Evolutionary conservation across 1,139 yeast species (phyloP), one percentile per base, ranked within the genome.

Genomic region (Kodamaea sp.): DNA sequence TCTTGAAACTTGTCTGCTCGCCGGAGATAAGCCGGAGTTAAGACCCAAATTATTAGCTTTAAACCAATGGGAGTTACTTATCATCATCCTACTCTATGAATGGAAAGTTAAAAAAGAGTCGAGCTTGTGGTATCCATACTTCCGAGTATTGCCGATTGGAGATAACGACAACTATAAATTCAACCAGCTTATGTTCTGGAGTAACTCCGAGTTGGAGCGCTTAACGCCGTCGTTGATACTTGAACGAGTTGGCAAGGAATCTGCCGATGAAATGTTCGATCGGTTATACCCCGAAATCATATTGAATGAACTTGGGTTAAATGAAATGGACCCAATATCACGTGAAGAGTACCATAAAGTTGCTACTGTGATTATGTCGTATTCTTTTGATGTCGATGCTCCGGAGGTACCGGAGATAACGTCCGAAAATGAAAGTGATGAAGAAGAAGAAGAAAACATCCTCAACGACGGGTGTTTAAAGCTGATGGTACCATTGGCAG

Each of bases 401-500:
- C 29, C 51, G 39, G 54, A 46, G 5, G 20, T 15, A 15, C 20
- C 20, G 20, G 20, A 15, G 20, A 15, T 55, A 45, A 1, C 49
- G 47, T 5, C 34, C 27, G 2, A 57, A 48, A 15, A 15, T 8
- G 49, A 40, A 4, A 44, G 35, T 9, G 49, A 40, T 1, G 47
- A 41, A 6, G 45, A 40, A 4, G 41, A 37, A 3, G 42, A 34
- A 4, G 44, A 27, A 20, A 25, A 49, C 32, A 50, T 50, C 32
- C 50, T 46, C 23, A 62, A 57, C 6, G 81, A 74, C 38, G 68
- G 70, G 2, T 74, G 72, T 40, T 66, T 75, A 46, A 90, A 92
- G 56, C 84, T 95, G 0, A 84, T 92, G 95, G 89, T 89, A 6
- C 96, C 97, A 0, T 65, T 89, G 38, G 97, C 97, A 0, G 97